Evolutionary conservation across 2,329 filamentous ascomycete species (phyloP).

Genomic region (Furcasterigmium furcatum): DNA sequence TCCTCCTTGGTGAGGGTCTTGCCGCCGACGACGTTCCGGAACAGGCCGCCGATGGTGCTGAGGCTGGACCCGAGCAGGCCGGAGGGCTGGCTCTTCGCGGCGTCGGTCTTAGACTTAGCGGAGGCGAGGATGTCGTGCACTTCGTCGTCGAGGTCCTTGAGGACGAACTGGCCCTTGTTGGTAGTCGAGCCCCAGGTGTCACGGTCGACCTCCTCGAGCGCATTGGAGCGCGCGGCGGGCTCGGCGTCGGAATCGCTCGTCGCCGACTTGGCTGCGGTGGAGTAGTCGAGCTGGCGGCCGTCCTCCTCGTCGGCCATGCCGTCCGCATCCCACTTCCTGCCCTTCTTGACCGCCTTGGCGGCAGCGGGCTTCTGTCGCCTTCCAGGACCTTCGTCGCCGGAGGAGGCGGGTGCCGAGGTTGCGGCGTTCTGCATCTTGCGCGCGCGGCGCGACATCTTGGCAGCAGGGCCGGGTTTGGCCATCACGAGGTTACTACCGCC

Average conservation of each 20-base stretch:
- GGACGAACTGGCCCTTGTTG: constrained; percentile 84
- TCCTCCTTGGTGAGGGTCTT: constrained; percentile 89
- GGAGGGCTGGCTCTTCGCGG: constrained; percentile 42
- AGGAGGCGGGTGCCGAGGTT: constrained; percentile 62
- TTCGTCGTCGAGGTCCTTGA: constrained; percentile 91
- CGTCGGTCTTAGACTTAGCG: constrained; percentile 60
- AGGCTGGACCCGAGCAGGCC: constrained; percentile 78
- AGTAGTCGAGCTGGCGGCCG: constrained; percentile 83
- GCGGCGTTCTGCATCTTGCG: constrained; percentile 66
- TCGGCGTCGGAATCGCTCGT: constrained; percentile 52
- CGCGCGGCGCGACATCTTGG: constrained; percentile 76
- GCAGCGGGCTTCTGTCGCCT: constrained; percentile 53
- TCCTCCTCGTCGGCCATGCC: constrained; percentile 84
- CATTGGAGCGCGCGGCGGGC: constrained; percentile 47
- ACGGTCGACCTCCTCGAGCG: constrained; percentile 71
- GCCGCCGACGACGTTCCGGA: constrained; percentile 92
- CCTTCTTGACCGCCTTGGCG: constrained; percentile 69
- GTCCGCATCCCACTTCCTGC: constrained; percentile 88
- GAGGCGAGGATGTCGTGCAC: constrained; percentile 84
- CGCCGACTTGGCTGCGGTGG: constrained; percentile 53
- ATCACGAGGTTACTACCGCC: constrained; percentile 63
- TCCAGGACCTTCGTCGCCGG: constrained; percentile 73
- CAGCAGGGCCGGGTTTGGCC: constrained; percentile 70
- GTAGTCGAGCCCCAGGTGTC: constrained; percentile 83
- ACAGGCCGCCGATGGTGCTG: constrained; percentile 80